These are phyloP conservation scores for Sclerotinia trifoliorum DNA, from an alignment of 2,329 filamentous ascomycete genomes.

Conservation along the genomic window DNA sequence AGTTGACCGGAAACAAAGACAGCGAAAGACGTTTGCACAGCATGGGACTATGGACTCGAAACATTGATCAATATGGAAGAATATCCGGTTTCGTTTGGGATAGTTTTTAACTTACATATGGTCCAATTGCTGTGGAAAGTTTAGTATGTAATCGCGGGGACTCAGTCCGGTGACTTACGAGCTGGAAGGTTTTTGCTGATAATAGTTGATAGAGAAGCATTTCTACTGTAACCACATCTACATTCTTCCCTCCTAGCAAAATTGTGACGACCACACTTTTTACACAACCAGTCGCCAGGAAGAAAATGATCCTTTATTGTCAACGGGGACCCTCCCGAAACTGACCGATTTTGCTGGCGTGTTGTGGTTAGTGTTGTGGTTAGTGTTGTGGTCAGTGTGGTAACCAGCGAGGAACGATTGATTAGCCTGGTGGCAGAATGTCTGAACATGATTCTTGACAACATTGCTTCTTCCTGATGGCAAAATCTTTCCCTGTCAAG, in stretches of 20 bases:
- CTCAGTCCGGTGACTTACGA: conserved; percentile 12
- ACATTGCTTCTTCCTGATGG: not conserved
- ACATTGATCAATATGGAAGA: not conserved
- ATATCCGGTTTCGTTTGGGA: not conserved
- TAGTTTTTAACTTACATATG: conserved; percentile 52
- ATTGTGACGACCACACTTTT: not conserved
- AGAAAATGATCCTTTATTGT: not conserved
- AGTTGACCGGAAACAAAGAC: conserved; percentile 64
- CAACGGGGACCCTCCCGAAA: not conserved
- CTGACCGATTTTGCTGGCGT: not conserved
- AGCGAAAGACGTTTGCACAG: conserved; percentile 62
- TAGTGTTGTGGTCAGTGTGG: not conserved
- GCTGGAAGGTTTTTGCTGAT: conserved; percentile 15
- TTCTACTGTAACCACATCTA: not conserved
- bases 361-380: not conserved
- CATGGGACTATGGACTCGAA: conserved; percentile 54
- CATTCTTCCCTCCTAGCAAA: not conserved
- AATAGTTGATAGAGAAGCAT: not conserved
- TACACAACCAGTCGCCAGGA: not conserved
- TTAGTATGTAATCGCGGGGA: not conserved
- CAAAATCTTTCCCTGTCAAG: not conserved
- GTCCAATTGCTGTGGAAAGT: conserved; percentile 53
- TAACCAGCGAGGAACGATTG: conserved; percentile 5
- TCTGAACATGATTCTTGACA: not conserved
- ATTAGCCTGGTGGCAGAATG: not conserved